Base-by-base conservation (phyloP, 257 asterid genomes). In the Nicotiana attenuata region DNA sequence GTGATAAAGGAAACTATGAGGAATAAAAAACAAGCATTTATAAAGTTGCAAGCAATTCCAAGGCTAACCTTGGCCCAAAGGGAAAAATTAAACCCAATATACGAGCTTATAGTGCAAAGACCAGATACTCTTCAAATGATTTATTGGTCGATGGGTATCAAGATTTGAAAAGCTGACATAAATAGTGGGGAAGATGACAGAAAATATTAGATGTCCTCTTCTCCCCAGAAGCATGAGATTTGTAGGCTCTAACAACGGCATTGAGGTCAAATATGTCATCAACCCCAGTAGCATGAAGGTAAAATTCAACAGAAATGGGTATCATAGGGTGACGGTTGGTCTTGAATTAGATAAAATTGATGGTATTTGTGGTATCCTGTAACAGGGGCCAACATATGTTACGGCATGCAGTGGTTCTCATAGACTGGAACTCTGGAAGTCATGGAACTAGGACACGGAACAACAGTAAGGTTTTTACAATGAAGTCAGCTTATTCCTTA, bases 1-100 rank as follows among this genome's bases (percentile, higher is more conserved):
- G 35, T 13, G 56, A 22, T 52, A 64, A 52, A 57, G 78, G 84
- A 65, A 85, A 55, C 20, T 63, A 65, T 63, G 28, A 83, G 77
- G 45, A 0, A 50, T 8, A 15, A 50, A 75, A 50, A 15, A 75
- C 19, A 9, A 29, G 26, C 31, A 69, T 73, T 65, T 15, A 65
- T n/a, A 19, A 65, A 63, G 7, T 76, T 28, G 38, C 45, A 57
- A 38, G 87, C 28, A 81, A 69, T 61, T 59, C 57, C 65, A 24
- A 41, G 57, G 61, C 22, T 14, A 65, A 64, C 13, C 79, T 33
- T 53, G 77, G 77, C 67, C 26, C 73, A 14, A 22, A 50, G 41
- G 80, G 26, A 14, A 50, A 75, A 75, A 24, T 50, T 52, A 24
- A 75, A 50, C 26, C 64, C 63, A 50, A 50, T 24, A 75, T 26